phyloP scores from a whole-genome alignment of 441 rosid species.

The Gossypium gossypioides region DNA sequence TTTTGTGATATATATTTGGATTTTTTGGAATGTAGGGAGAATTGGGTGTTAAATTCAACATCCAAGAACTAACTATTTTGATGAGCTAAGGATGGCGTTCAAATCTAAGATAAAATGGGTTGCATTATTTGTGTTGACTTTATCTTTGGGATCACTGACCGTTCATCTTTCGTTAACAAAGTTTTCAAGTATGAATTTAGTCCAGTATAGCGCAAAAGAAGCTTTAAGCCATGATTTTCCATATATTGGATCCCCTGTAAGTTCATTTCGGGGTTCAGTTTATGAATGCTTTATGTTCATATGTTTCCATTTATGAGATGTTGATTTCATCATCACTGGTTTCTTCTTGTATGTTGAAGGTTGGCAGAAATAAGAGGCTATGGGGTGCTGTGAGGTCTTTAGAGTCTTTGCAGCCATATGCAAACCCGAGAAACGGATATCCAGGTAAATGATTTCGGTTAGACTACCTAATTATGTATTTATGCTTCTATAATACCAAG shows the following conservation, averaged over 20 bases:
- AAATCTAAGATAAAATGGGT: conserved; percentile 87
- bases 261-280: neutral
- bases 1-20: neutral
- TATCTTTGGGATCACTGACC: conserved; percentile 71
- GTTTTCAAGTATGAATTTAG: conserved; percentile 47
- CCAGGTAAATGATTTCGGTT: conserved; percentile 46
- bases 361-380: conserved; percentile 48
- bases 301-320: conserved; percentile 8
- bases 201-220: conserved; percentile 40
- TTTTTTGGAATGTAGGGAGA: conserved; percentile 22
- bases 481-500: neutral
- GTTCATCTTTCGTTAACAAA: conserved; percentile 75
- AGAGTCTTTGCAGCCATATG: conserved; percentile 77
- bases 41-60: conserved; percentile 18
- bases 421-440: conserved; percentile 67
- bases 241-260: conserved; percentile 38
- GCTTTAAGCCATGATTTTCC: conserved; percentile 45
- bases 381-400: conserved; percentile 77
- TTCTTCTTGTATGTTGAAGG: conserved; percentile 32
- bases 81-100: conserved; percentile 49
- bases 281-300: neutral
- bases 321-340: conserved; percentile 6
- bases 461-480: conserved; percentile 1
- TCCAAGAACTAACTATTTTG: conserved; percentile 10
- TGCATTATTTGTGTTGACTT: conserved; percentile 54